A percentile compares a stretch with the other conserved stretches of the same genome.
phyloP scores from a whole-genome alignment of 2,329 filamentous ascomycete genomes.

The Colletotrichum sansevieriae region DNA sequence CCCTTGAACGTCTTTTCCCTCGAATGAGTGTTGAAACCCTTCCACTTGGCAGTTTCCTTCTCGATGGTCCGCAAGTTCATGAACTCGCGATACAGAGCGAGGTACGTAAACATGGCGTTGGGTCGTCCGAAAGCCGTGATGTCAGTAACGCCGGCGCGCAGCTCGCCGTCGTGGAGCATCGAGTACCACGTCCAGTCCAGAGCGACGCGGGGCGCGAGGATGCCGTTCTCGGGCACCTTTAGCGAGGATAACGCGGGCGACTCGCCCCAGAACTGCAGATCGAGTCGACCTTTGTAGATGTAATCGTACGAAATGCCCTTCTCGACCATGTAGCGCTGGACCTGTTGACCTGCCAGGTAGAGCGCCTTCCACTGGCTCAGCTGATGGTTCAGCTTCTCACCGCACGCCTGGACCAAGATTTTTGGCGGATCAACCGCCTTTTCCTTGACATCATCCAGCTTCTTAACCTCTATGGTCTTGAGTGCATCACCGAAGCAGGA shows the following conservation, averaged over 20 bases:
- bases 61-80: slow-evolving; percentile 34
- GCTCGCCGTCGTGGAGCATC: slow-evolving; percentile 43
- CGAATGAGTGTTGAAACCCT: slow-evolving; percentile 41
- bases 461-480: slow-evolving; percentile 41
- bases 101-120: slow-evolving; percentile 42
- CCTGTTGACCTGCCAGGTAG: slow-evolving; percentile 49
- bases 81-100: slow-evolving; percentile 42
- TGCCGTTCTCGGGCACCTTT: slow-evolving; percentile 32
- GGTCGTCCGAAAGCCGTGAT: slow-evolving; percentile 43
- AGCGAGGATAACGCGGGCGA: slow-evolving; percentile 39
- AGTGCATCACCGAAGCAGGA: slow-evolving; percentile 41
- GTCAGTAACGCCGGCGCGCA: slow-evolving; percentile 43
- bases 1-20: slow-evolving; percentile 34
- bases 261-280: slow-evolving; percentile 40
- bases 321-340: slow-evolving; percentile 49
- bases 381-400: slow-evolving; percentile 40
- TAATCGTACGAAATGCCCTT: slow-evolving; percentile 40
- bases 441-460: slow-evolving; percentile 37
- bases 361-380: slow-evolving; percentile 44
- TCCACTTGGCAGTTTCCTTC: slow-evolving; percentile 40
- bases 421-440: slow-evolving; percentile 30
- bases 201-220: slow-evolving; percentile 42
- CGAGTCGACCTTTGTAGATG: slow-evolving; percentile 40
- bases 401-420: slow-evolving; percentile 36
- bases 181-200: slow-evolving; percentile 44